Evolutionary conservation across 345 rosid species (phyloP).

Genomic region (Citrus unshiu): DNA sequence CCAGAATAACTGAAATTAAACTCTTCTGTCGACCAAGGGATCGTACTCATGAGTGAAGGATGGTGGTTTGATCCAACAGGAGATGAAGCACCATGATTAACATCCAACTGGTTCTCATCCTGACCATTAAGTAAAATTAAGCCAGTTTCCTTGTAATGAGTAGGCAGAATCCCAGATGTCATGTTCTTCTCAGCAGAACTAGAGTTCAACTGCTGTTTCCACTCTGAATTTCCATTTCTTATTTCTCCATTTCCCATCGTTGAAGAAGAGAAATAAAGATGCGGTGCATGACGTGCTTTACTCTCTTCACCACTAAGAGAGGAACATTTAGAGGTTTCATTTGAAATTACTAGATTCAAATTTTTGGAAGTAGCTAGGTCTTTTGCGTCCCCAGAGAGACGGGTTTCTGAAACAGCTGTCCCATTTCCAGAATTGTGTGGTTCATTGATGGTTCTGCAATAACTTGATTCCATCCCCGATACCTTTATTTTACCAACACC

Average conservation of each 20-base stretch:
- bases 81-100: conserved; percentile 33
- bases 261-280: conserved; percentile 31
- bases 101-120: conserved; percentile 25
- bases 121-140: conserved; percentile 13
- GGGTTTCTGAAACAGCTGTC: conserved; percentile 37
- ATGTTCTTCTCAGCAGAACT: conserved; percentile 21
- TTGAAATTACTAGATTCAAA: conserved; percentile 31
- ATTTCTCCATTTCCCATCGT: conserved; percentile 37
- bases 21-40: conserved; percentile 42
- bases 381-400: conserved; percentile 47
- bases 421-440: conserved; percentile 23
- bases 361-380: conserved; percentile 49
- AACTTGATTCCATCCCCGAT: conserved; percentile 18
- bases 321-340: conserved; percentile 27
- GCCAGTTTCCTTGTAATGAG: conserved; percentile 17
- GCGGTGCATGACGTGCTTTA: conserved; percentile 37
- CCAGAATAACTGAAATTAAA: conserved; percentile 33
- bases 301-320: conserved; percentile 25
- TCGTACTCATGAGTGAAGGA: conserved; percentile 25
- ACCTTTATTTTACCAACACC: conserved; percentile 11
- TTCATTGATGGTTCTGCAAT: conserved; percentile 21
- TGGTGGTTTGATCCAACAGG: conserved; percentile 32
- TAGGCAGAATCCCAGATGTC: conserved; percentile 11
- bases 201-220: conserved; percentile 25
- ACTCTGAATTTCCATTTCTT: conserved; percentile 31